Base-by-base conservation (phyloP, 1,284 basidiomycete species). In the Ustilago loliicola region DNA sequence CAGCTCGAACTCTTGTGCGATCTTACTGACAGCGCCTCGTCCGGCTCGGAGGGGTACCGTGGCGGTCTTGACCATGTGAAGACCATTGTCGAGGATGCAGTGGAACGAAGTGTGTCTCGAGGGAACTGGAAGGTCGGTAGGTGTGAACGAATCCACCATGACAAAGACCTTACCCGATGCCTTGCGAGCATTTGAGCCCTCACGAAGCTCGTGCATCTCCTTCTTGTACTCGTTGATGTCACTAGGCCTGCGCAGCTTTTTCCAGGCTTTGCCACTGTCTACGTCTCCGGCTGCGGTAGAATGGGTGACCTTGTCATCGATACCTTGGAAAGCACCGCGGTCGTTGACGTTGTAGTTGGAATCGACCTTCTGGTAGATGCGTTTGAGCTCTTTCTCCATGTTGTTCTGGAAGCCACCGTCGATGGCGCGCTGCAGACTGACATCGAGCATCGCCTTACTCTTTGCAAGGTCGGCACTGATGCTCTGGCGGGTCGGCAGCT, bases 201-300 rank as follows among this genome's bases (percentile, higher is more conserved):
- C 90, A 25, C 92, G 90, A 76, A 93, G 92, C 80, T 93, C 93
- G 79, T 90, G 91, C 77, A 97, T 93, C 85, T 95, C 93, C 79
- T 93, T 92, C 29, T 94, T 91, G 85, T 96, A 95, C 87, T 97
- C 94, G 86, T 97, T 95, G 92, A 98, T 95, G 84, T 98, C 95
- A 9, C 94, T 96, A 4, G 95, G 94, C 29, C 95, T 88, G 66
- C 94, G 90, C 48, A 98, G 91, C 32, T 92, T 89, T 82, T 91
- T 90, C 96, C 96, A 98, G 1, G 95, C 95, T 83, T 91, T 92
- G 8, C 93, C 93, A 40, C 88, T 88, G 80, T 94, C 92, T 29
- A 95, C 88, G 85, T 96, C 94, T 19, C 94, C 94, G 47, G 92
- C 91, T 32, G 89, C 88, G 55, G 88, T 88, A 81, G 91, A 88